phyloP scores from a whole-genome alignment of 2,329 filamentous ascomycete genomes.

The Thelonectria rubi region DNA sequence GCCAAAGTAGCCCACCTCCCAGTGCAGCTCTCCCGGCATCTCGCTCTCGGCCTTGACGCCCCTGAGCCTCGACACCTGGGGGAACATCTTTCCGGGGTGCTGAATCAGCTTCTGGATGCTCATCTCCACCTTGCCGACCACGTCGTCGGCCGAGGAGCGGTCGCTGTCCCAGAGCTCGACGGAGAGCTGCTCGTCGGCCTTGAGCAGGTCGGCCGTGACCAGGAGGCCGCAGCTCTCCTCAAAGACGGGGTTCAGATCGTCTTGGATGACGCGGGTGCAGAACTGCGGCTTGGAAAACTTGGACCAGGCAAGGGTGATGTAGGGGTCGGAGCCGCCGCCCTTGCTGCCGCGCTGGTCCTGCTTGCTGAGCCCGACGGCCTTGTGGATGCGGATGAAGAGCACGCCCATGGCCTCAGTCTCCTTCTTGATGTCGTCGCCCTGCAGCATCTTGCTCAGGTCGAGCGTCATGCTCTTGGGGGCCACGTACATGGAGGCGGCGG shows the following conservation, averaged over 20 bases:
- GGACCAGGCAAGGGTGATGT: slow-evolving; percentile 93
- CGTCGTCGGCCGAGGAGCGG: slow-evolving; percentile 88
- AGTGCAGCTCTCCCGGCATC: slow-evolving; percentile 94
- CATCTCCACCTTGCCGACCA: slow-evolving; percentile 93
- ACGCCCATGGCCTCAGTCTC: slow-evolving; percentile 86
- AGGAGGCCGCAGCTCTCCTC: slow-evolving; percentile 87
- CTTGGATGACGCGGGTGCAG: slow-evolving; percentile 94
- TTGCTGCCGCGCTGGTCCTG: slow-evolving; percentile 85
- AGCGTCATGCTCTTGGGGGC: slow-evolving; percentile 94
- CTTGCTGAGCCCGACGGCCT: slow-evolving; percentile 87
- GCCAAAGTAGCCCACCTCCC: slow-evolving; percentile 95
- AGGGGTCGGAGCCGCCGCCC: slow-evolving; percentile 91
- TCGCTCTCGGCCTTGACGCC: slow-evolving; percentile 84
- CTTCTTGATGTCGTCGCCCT: slow-evolving; percentile 92
- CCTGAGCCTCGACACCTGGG: slow-evolving; percentile 82
- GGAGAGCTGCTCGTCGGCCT: slow-evolving; percentile 90
- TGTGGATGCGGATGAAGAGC: slow-evolving; percentile 92
- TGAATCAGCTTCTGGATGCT: slow-evolving; percentile 96
- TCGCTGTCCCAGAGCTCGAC: slow-evolving; percentile 98
- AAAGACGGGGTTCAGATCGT: slow-evolving; percentile 92
- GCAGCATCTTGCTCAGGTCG: slow-evolving; percentile 88
- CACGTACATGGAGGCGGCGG: slow-evolving; percentile 89
- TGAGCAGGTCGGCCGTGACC: slow-evolving; percentile 89
- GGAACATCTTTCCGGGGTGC: slow-evolving; percentile 90
- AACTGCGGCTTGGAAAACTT: slow-evolving; percentile 99